Base-by-base conservation (phyloP, 2,329 filamentous ascomycete species). In the Dactylellina leptospora region DNA sequence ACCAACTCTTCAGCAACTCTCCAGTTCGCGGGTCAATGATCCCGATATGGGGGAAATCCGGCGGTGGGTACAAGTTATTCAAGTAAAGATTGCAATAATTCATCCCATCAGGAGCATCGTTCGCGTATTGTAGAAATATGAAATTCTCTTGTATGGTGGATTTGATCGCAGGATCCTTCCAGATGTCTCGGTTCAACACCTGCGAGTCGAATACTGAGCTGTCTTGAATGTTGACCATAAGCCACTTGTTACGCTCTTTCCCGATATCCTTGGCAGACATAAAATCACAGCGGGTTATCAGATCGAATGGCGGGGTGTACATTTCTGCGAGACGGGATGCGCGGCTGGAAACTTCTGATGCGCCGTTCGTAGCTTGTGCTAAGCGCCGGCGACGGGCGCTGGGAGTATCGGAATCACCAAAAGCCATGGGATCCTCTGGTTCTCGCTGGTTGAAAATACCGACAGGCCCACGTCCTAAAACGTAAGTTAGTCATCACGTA, bases 1-100 rank as follows among this genome's bases (percentile, higher is more conserved):
- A 92, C 93, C 95, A 97, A 1, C 93, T 86, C 82, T 99, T 99
- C 79, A 99, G 91, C 80, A 97, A 92, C 81, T 99, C 95, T 72
- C 95, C 95, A 0, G 95, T 99, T 70, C 95, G 86, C 1, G 95
- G 95, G 77, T 99, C 95, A 73, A 99, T 87, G 74, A 99, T 96
- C 45, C 92, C 92, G 64, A 97, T 95, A 78, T 99, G 93, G 4
- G 95, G 95, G 76, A 93, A 92, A 77, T 93, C 90, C 74, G 97
- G 93, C 74, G 97, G 93, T 25, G 50, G 18, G 44, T 45, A 71
- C 4, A 33, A 13, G 23, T 23, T 40, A 20, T 42, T 63, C 11
- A 71, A 28, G 82, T 99, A 99, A 80, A 96, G 96, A 62, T 91
- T 90, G 72, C 96, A 83, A 80, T 96, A 99, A 75, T 92, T 88